These are phyloP conservation scores for Monosporascus sp. DNA, from an alignment of 2,329 filamentous ascomycete genomes.

Conservation along the genomic window DNA sequence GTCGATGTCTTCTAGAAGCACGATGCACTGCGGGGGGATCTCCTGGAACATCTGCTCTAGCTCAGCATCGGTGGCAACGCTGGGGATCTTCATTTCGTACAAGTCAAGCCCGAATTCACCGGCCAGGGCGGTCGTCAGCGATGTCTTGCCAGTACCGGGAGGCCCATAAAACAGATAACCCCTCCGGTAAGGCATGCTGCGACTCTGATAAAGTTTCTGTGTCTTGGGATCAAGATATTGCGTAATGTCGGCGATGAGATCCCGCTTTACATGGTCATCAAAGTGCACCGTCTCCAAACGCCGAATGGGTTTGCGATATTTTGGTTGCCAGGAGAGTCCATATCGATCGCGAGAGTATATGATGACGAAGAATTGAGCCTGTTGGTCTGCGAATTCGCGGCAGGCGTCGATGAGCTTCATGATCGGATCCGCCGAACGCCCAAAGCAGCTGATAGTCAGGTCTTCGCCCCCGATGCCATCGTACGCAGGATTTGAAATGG, in stretches of 20 bases:
- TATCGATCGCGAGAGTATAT: conserved; percentile 43
- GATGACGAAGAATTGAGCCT: conserved; percentile 46
- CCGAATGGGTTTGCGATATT: conserved; percentile 43
- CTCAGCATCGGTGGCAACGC: conserved; percentile 39
- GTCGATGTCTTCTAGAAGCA: conserved; percentile 54
- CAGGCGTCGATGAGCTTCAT: conserved; percentile 40
- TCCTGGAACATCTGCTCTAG: conserved; percentile 45
- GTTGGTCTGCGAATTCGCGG: conserved; percentile 42
- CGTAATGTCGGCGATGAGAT: conserved; percentile 44
- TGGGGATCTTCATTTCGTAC: conserved; percentile 45
- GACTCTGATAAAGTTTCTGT: conserved; percentile 55
- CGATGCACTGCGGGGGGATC: conserved; percentile 48
- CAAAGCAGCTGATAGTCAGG: conserved; percentile 44
- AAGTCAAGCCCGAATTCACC: conserved; percentile 49
- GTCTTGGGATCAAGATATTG: conserved; percentile 46
- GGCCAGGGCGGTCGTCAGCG: conserved; percentile 44
- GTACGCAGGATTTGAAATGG: conserved; percentile 36
- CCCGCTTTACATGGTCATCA: conserved; percentile 39
- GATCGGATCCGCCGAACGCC: conserved; percentile 45
- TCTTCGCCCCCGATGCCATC: conserved; percentile 43
- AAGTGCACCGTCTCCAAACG: conserved; percentile 48
- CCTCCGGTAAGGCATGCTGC: conserved; percentile 61
- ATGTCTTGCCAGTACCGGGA: conserved; percentile 33
- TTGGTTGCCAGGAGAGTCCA: conserved; percentile 44
- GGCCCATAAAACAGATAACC: conserved; percentile 28